These are phyloP conservation scores for Pythium rishiriense DNA, from an alignment of 352 stramenopile species.

Conservation along the genomic window DNA sequence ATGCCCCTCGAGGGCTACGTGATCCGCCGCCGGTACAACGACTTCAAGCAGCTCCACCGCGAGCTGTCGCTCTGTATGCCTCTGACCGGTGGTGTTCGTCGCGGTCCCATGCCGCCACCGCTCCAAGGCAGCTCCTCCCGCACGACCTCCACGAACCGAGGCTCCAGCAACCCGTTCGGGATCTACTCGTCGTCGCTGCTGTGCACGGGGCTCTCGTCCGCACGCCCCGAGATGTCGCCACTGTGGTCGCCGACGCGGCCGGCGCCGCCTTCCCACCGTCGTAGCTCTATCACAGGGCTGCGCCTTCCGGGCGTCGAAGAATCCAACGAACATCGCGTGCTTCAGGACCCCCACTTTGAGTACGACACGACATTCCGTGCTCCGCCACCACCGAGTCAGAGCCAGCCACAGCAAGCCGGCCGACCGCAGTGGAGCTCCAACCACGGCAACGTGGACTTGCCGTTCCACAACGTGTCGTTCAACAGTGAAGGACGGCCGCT, in stretches of 20 bases:
- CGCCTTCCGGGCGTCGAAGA: constrained; percentile 32
- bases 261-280: constrained; percentile 20
- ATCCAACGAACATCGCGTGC: constrained; percentile 16
- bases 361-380: constrained; percentile 32
- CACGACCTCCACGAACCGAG: constrained; percentile 21
- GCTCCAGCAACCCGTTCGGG: constrained; percentile 14
- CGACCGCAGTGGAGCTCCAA: constrained; percentile 36
- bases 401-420: not conserved
- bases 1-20: constrained; percentile 79
- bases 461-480: constrained; percentile 56
- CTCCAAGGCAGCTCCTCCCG: constrained; percentile 5
- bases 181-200: constrained; percentile 49
- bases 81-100: constrained; percentile 20
- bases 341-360: constrained; percentile 24
- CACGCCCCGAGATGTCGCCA: constrained; percentile 39
- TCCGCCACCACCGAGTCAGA: constrained; percentile 16
- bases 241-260: constrained; percentile 51
- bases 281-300: constrained; percentile 27
- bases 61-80: constrained; percentile 59
- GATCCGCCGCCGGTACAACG: constrained; percentile 72
- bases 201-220: constrained; percentile 43
- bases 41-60: constrained; percentile 68
- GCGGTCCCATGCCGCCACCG: constrained; percentile 13
- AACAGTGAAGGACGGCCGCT: constrained; percentile 46
- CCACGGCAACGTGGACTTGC: constrained; percentile 43